phyloP scores from a whole-genome alignment of 2,329 filamentous ascomycete genomes.

The Aspergillus hiratsukae region DNA sequence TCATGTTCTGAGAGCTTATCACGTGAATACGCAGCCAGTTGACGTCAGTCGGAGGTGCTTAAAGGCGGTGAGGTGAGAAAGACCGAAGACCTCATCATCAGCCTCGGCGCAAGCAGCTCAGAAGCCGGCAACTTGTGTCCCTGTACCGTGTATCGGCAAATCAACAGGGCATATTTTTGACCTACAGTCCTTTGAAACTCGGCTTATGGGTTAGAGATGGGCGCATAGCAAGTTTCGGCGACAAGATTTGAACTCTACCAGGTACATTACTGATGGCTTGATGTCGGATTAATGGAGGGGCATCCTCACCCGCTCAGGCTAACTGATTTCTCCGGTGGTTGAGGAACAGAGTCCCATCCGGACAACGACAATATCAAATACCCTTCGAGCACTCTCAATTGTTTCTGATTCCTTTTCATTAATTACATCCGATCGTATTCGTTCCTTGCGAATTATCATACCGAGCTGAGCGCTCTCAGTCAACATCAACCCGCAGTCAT shows the following conservation, averaged over 20 bases:
- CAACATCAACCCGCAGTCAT: not conserved
- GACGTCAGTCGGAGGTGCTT: not conserved
- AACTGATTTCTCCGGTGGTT: not conserved
- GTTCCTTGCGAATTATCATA: not conserved
- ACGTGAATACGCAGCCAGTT: not conserved
- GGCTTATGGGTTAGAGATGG: not conserved
- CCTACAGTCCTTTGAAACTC: not conserved
- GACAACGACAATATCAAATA: not conserved
- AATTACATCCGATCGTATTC: not conserved
- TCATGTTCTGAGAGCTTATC: not conserved
- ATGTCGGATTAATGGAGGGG: not conserved
- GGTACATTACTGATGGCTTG: not conserved
- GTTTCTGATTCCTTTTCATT: not conserved
- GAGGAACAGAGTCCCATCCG: not conserved
- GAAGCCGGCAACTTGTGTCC: not conserved
- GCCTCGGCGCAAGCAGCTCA: not conserved
- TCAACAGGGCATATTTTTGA: not conserved
- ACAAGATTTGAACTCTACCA: not conserved
- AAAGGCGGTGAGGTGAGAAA: not conserved
- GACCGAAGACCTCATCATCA: not conserved
- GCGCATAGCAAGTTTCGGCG: not conserved
- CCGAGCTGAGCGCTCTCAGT: not conserved
- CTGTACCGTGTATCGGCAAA: not conserved
- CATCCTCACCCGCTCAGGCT: not conserved
- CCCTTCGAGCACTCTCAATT: not conserved